Evolutionary conservation across 768 basidiomycete species (phyloP), one percentile per base, ranked within the genome.

Genomic region (Trametes gibbosa): DNA sequence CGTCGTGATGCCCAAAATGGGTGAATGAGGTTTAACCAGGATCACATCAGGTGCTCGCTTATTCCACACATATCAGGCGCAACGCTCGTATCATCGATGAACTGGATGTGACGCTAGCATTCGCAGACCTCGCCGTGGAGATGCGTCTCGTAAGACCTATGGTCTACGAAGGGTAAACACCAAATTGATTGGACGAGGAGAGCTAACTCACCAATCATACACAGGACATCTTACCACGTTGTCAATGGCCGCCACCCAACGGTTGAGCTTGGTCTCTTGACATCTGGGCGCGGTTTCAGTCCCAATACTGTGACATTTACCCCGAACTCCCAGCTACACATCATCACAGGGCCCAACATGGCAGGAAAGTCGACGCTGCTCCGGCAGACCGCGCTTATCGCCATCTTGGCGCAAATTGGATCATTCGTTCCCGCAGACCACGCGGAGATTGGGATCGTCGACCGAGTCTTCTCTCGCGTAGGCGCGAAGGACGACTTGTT

Each of bases 341-440:
- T 88, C 55, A 90, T 98, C 62, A 98, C 95, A 6, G 95, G 95
- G 0, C 95, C 96, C 0, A 98, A 97, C 67, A 95, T 94, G 92
- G 92, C 89, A 6, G 91, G 91, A 53, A 99, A 99, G 73, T 95
- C 93, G 2, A 98, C 96, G 0, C 79, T 92, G 24, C 81, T 99
- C 35, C 89, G 96, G 27, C 95, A 97, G 70, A 91, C 86, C 0
- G 96, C 96, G 16, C 78, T 98, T 32, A 89, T 97, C 59, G 78
- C 87, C 7, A 88, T 98, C 56, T 79, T 99, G 10, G 96, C 95
- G 1, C 96, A 99, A 70, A 83, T 86, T 12, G 96, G 96, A 5
- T 92, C 90, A 14, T 98, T 90, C 70, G 95, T 99, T 0, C 97
- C 96, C 1, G 96, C 96, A 23, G 85, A 90, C 59, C 72, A 73